These are phyloP conservation scores for Abortiporus biennis DNA, from an alignment of 1,284 basidiomycete genomes.

Conservation along the genomic window DNA sequence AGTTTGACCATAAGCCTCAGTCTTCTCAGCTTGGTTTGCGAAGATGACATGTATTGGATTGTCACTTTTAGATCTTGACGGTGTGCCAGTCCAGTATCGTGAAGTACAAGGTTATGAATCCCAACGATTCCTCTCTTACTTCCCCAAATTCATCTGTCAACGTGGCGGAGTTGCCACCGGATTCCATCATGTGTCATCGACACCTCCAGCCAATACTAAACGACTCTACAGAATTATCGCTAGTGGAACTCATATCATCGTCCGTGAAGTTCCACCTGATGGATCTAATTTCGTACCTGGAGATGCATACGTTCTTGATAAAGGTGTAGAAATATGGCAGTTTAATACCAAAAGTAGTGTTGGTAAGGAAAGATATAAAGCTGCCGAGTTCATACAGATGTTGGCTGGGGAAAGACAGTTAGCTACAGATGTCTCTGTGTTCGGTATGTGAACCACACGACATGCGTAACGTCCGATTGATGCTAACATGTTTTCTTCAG, in stretches of 20 bases:
- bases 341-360: conserved; percentile 46
- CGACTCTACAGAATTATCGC: conserved; percentile 43
- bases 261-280: conserved; percentile 42
- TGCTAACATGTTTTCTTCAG: conserved; percentile 22
- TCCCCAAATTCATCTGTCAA: conserved; percentile 44
- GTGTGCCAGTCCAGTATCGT: conserved; percentile 51
- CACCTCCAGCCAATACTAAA: conserved; percentile 35
- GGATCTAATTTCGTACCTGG: conserved; percentile 42
- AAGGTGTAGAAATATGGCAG: conserved; percentile 44
- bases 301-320: conserved; percentile 55
- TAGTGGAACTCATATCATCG: conserved; percentile 29
- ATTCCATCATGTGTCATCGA: conserved; percentile 50
- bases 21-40: background rate
- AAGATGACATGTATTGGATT: background rate
- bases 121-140: conserved; percentile 51
- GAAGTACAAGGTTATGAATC: conserved; percentile 58
- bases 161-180: conserved; percentile 54
- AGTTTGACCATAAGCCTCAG: conserved; percentile 20
- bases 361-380: conserved; percentile 52
- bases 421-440: conserved; percentile 41
- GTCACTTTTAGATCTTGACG: conserved; percentile 38
- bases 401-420: conserved; percentile 38
- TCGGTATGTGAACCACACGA: conserved; percentile 43
- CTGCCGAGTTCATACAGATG: conserved; percentile 49
- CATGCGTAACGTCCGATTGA: background rate